Percentiles rank a stretch among this genome's conserved stretches.
Conservation (phyloP, 2,329 filamentous ascomycete genomes). For the Tolypocladium guangdongense region DNA sequence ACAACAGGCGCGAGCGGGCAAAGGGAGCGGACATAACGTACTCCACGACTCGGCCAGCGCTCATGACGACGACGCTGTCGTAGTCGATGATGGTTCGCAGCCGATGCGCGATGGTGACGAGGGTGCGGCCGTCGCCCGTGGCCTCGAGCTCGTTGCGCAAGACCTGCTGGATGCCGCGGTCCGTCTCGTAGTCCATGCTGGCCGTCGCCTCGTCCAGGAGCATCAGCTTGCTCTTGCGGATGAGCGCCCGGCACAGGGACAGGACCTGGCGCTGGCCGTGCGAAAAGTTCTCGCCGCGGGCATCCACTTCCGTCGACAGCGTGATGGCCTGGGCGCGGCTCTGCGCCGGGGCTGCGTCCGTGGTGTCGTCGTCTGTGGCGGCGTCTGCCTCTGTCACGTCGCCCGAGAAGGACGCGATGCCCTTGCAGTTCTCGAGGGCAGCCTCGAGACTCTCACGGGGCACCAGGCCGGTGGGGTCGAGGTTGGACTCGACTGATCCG, state of each 20-base stretch:
- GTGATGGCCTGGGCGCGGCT: slow-evolving; percentile 14
- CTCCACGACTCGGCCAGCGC: slow-evolving; percentile 41
- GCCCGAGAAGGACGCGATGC: slow-evolving; percentile 41
- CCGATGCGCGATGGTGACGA: slow-evolving; percentile 48
- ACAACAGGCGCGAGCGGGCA: neutral
- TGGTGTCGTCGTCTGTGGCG: slow-evolving; percentile 9
- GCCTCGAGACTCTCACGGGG: slow-evolving; percentile 41
- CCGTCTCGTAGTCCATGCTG: slow-evolving; percentile 48
- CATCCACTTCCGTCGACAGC: slow-evolving; percentile 36
- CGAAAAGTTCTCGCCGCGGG: slow-evolving; percentile 44
- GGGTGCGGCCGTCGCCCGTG: slow-evolving; percentile 33
- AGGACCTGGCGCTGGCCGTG: slow-evolving; percentile 49
- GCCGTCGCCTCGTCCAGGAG: slow-evolving; percentile 49
- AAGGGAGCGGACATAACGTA: slow-evolving; percentile 15
- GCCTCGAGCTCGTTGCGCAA: slow-evolving; percentile 37
- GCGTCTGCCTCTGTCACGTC: slow-evolving; percentile 21
- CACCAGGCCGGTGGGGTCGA: slow-evolving; percentile 53
- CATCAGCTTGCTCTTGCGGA: slow-evolving; percentile 43
- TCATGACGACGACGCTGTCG: slow-evolving; percentile 47
- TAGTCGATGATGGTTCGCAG: slow-evolving; percentile 49
- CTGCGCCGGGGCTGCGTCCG: slow-evolving; percentile 7
- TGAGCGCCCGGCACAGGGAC: slow-evolving; percentile 44
- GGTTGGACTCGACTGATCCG: slow-evolving; percentile 41
- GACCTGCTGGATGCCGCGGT: slow-evolving; percentile 42
- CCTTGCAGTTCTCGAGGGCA: slow-evolving; percentile 51